Evolutionary conservation across 257 asterid genomes (phyloP).

Genomic region (Forsythia suspensa): DNA sequence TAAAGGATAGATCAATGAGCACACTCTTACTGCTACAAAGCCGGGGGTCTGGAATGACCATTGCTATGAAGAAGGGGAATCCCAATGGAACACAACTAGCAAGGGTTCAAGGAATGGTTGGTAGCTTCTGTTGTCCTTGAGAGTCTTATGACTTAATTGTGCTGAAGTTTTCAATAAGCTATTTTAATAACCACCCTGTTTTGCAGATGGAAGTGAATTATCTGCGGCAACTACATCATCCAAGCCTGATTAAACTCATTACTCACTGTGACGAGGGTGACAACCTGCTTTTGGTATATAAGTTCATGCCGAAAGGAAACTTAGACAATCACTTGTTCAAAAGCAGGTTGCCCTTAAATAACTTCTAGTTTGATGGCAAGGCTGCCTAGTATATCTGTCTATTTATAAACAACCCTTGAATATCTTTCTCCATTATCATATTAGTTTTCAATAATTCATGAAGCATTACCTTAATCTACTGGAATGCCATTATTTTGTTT

Average conservation of each 20-base stretch:
- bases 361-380: background rate
- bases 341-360: constrained; percentile 20
- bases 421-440: background rate
- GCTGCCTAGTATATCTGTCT: background rate
- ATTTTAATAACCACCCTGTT: background rate
- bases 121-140: background rate
- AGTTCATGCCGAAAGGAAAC: constrained; percentile 62
- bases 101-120: background rate
- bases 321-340: constrained; percentile 46
- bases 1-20: background rate
- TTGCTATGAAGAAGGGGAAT: constrained; percentile 12
- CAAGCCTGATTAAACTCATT: constrained; percentile 47
- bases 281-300: constrained; percentile 47
- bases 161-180: no score
- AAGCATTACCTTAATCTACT: background rate
- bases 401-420: no score
- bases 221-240: constrained; percentile 52
- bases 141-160: no score
- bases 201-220: constrained; percentile 41
- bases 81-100: background rate
- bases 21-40: background rate
- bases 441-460: background rate
- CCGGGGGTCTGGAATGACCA: constrained; percentile 12
- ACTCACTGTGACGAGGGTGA: constrained; percentile 42
- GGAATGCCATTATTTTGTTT: background rate